Evolutionary conservation across 495 filamentous ascomycete species (phyloP).

Genomic region (Penicillium herquei): DNA sequence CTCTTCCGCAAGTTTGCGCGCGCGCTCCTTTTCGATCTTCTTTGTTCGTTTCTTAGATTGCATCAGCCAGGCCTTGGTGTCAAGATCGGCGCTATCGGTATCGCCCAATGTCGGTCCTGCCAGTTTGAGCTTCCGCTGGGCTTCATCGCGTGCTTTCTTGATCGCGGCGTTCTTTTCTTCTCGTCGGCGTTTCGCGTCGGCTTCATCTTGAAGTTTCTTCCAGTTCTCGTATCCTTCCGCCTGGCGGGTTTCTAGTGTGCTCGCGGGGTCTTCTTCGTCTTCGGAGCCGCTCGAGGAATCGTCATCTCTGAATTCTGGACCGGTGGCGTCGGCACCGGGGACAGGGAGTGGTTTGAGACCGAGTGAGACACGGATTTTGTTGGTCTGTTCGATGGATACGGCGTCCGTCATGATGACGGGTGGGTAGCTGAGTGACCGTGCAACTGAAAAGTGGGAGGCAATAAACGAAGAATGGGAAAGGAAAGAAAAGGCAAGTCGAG

Average conservation of each 20-base stretch:
- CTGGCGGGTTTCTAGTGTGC: slow-evolving; percentile 78
- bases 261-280: slow-evolving; percentile 64
- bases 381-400: slow-evolving; percentile 88
- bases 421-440: not conserved
- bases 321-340: slow-evolving; percentile 53
- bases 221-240: slow-evolving; percentile 75
- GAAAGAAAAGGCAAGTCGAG: not conserved
- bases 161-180: slow-evolving; percentile 75
- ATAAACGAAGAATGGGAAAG: not conserved
- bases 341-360: slow-evolving; percentile 90
- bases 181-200: slow-evolving; percentile 67
- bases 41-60: slow-evolving; percentile 88
- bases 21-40: slow-evolving; percentile 75
- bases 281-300: slow-evolving; percentile 41
- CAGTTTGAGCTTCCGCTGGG: slow-evolving; percentile 68
- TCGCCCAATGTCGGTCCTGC: slow-evolving; percentile 78
- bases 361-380: slow-evolving; percentile 84
- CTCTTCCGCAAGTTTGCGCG: slow-evolving; percentile 71
- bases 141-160: slow-evolving; percentile 83
- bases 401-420: slow-evolving; percentile 65
- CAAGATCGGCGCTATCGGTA: slow-evolving; percentile 60
- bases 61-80: slow-evolving; percentile 81
- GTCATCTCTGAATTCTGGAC: slow-evolving; percentile 60
- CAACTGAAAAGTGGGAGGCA: not conserved
- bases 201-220: slow-evolving; percentile 60